Conservation (phyloP, 192 early-diverging fungal genomes). For the Podila clonocystis region DNA sequence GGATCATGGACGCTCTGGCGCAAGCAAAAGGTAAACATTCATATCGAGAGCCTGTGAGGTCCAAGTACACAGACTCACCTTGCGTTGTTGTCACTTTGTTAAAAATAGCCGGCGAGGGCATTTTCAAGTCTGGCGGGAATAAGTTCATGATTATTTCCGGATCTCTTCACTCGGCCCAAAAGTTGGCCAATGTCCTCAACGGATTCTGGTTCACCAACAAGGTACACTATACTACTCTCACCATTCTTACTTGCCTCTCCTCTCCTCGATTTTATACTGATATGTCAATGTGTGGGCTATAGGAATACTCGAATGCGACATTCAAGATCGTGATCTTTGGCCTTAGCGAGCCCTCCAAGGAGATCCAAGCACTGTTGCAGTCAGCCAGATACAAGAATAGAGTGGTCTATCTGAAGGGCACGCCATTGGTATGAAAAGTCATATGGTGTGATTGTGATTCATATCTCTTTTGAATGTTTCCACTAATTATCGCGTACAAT, state of each 20-base stretch:
- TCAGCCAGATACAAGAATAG: constrained; percentile 50
- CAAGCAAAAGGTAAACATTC: constrained; percentile 31
- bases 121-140: constrained; percentile 45
- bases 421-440: constrained; percentile 29
- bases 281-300: not conserved
- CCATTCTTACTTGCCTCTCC: not conserved
- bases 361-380: constrained; percentile 38
- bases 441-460: not conserved
- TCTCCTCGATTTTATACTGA: not conserved
- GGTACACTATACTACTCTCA: constrained; percentile 6
- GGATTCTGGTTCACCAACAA: constrained; percentile 54
- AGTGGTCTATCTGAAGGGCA: constrained; percentile 45
- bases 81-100: not conserved
- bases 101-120: constrained; percentile 41
- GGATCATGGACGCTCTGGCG: constrained; percentile 52
- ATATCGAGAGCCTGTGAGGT: no score
- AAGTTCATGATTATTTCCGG: constrained; percentile 63
- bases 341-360: constrained; percentile 43
- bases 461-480: not conserved
- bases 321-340: constrained; percentile 52
- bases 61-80: not conserved
- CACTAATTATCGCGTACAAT: not conserved
- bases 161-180: constrained; percentile 54
- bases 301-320: constrained; percentile 43
- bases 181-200: constrained; percentile 47